These are phyloP conservation scores for Pugionium cornutum DNA, from an alignment of 345 rosid species.

Conservation along the genomic window DNA sequence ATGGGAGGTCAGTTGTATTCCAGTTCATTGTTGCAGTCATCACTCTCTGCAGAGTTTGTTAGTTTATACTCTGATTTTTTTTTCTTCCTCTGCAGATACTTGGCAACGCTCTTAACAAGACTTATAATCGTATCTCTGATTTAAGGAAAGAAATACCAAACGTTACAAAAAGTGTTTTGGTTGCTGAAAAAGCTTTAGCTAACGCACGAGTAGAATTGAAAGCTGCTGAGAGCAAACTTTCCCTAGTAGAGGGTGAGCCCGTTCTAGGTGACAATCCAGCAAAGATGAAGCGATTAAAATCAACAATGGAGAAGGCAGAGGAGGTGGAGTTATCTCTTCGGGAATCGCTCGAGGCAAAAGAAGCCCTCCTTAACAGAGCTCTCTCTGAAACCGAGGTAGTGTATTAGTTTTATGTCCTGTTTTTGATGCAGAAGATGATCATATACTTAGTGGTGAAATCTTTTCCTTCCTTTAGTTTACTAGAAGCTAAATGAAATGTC, in stretches of 20 bases:
- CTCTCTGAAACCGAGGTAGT: slow-evolving; percentile 83
- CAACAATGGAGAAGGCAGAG: slow-evolving; percentile 62
- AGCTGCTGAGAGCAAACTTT: slow-evolving; percentile 77
- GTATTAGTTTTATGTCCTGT: not conserved
- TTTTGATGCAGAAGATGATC: not conserved
- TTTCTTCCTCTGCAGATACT: slow-evolving; percentile 56
- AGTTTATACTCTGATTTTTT: slow-evolving; percentile 1
- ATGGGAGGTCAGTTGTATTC: slow-evolving; percentile 75
- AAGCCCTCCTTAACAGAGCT: slow-evolving; percentile 87
- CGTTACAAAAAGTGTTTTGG: slow-evolving; percentile 55
- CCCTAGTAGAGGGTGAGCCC: slow-evolving; percentile 86
- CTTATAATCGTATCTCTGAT: slow-evolving; percentile 82
- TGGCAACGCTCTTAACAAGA: slow-evolving; percentile 91
- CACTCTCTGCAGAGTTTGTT: not conserved
- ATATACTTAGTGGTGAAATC: not conserved
- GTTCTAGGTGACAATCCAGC: slow-evolving; percentile 88
- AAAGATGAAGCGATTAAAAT: slow-evolving; percentile 71
- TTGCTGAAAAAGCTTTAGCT: slow-evolving; percentile 75
- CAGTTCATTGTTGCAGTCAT: not conserved
- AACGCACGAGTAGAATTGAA: slow-evolving; percentile 73
- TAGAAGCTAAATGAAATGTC: slow-evolving; percentile 6
- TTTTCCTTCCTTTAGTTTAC: not conserved
- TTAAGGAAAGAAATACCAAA: slow-evolving; percentile 82
- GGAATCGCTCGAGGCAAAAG: slow-evolving; percentile 81
- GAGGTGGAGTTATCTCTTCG: slow-evolving; percentile 63